Conservation (phyloP, 306 rosid species). For the Luffa aegyptiaca region DNA sequence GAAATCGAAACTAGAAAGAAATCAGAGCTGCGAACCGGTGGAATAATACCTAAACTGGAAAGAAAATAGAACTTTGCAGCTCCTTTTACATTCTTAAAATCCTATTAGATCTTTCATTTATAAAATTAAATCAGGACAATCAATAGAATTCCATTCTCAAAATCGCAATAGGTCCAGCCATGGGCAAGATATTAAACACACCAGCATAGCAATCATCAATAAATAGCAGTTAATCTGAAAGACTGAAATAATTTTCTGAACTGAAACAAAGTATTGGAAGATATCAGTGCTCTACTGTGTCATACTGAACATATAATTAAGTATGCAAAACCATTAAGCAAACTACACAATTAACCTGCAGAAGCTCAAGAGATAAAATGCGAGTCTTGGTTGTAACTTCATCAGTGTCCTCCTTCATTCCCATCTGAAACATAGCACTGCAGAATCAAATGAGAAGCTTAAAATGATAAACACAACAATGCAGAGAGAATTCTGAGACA, state of each 20-base stretch:
- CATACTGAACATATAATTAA: not conserved
- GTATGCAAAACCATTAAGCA: not conserved
- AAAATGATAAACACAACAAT: conserved; percentile 14
- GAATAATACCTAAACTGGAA: not conserved
- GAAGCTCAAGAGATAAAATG: conserved; percentile 94
- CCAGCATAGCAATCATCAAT: not conserved
- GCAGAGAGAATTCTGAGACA: conserved; percentile 18
- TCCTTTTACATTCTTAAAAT: not conserved
- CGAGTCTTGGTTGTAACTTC: conserved; percentile 92
- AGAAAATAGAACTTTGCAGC: not conserved
- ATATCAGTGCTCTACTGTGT: not conserved
- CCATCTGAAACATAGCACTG: conserved; percentile 55
- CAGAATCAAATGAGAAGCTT: conserved; percentile 14
- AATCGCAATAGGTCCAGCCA: not conserved
- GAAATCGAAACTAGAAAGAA: no score
- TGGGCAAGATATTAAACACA: not conserved
- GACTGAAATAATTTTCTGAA: not conserved
- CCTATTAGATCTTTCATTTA: not conserved
- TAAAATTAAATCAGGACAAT: not conserved
- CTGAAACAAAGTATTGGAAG: not conserved
- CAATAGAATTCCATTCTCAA: not conserved
- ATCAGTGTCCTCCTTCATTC: conserved; percentile 94
- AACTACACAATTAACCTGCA: conserved; percentile 54
- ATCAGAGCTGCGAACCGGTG: not conserved
- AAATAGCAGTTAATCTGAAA: not conserved